Percentiles rank a stretch among this genome's conserved stretches.
phyloP scores from a whole-genome alignment of 306 rosid genomes.

The Fagus sylvatica region DNA sequence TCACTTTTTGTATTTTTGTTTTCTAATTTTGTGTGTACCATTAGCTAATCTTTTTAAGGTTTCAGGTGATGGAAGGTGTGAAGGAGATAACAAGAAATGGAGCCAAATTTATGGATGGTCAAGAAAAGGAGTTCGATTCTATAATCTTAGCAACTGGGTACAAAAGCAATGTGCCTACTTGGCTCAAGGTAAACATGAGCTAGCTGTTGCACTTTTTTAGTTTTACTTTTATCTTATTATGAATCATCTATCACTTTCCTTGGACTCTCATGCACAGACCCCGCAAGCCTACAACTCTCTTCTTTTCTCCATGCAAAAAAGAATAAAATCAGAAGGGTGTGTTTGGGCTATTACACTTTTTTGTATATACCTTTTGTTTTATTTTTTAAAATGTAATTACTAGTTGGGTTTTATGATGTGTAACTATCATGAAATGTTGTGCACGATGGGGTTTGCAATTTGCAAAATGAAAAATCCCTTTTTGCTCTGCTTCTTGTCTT shows the following conservation, averaged over 20 bases:
- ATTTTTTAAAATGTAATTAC: not conserved
- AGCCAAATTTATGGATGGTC: constrained; percentile 82
- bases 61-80: constrained; percentile 73
- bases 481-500: not conserved
- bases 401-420: constrained; percentile 28
- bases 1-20: not conserved
- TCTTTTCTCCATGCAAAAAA: constrained; percentile 72
- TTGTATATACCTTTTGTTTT: not conserved
- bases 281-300: constrained; percentile 51
- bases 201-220: constrained; percentile 29
- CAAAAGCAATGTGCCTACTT: constrained; percentile 89
- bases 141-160: constrained; percentile 98
- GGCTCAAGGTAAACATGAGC: constrained; percentile 77
- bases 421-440: constrained; percentile 25
- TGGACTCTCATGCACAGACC: constrained; percentile 46
- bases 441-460: constrained; percentile 3
- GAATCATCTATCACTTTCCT: constrained; percentile 55
- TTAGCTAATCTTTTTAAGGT: constrained; percentile 5
- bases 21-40: not conserved
- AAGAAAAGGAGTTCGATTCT: constrained; percentile 83
- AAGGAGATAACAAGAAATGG: constrained; percentile 88
- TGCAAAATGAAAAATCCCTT: constrained; percentile 6
- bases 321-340: constrained; percentile 47
- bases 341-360: constrained; percentile 12
- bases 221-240: constrained; percentile 58